Conservation (phyloP, 2,329 filamentous ascomycete species). For the Aspergillus chevalieri region DNA sequence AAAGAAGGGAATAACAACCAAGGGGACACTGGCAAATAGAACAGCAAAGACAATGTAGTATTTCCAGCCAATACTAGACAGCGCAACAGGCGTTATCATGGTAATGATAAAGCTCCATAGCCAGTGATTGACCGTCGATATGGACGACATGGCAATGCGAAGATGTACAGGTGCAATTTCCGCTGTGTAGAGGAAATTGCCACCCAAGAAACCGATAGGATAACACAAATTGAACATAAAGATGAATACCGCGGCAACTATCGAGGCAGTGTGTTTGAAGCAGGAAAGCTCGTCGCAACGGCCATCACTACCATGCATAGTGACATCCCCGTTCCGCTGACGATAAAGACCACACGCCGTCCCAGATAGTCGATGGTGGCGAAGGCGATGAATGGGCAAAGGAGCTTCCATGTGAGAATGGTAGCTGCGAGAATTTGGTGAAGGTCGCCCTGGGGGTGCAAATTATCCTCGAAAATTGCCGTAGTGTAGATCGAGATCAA, state of each 20-base stretch:
- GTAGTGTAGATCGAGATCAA: slow-evolving; percentile 38
- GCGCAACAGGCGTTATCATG: slow-evolving; percentile 4
- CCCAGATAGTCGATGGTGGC: slow-evolving; percentile 45
- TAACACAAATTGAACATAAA: neutral
- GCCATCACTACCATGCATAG: slow-evolving; percentile 51
- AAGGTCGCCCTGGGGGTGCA: slow-evolving; percentile 27
- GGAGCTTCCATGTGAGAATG: slow-evolving; percentile 47
- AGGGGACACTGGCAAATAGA: slow-evolving; percentile 14
- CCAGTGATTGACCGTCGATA: neutral
- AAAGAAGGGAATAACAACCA: slow-evolving; percentile 15
- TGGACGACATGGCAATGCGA: neutral
- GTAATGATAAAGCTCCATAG: neutral
- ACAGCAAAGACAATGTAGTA: slow-evolving; percentile 9
- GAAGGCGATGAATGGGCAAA: slow-evolving; percentile 43
- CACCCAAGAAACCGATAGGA: neutral
- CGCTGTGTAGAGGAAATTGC: neutral
- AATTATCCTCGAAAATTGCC: slow-evolving; percentile 32
- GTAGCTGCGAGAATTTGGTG: slow-evolving; percentile 43
- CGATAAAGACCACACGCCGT: slow-evolving; percentile 63
- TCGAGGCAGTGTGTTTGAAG: neutral
- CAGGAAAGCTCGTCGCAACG: slow-evolving; percentile 1
- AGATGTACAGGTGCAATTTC: neutral
- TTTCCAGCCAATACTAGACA: slow-evolving; percentile 2
- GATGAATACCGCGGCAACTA: neutral
- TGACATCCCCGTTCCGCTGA: slow-evolving; percentile 58